phyloP scores from a whole-genome alignment of 2,329 filamentous ascomycete species.

The Myriosclerotinia curreyana region DNA sequence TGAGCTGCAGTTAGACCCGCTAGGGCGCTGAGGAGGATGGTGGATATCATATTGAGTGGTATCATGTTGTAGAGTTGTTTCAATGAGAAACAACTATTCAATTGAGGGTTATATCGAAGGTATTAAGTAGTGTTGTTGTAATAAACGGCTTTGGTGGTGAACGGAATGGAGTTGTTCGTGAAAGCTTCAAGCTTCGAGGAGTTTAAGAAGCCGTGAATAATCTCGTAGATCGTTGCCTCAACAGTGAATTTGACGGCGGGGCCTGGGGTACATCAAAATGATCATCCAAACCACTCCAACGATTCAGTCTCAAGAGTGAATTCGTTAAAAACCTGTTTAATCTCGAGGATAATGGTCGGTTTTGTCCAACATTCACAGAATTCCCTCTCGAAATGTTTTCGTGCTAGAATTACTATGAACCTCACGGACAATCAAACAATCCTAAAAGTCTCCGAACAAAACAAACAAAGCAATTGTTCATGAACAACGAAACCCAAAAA shows the following conservation, averaged over 20 bases:
- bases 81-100: not conserved
- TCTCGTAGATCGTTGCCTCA: not conserved
- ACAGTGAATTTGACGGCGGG: slow-evolving; percentile 12
- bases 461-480: not conserved
- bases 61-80: not conserved
- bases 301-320: not conserved
- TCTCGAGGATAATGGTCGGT: not conserved
- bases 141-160: not conserved
- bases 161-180: not conserved
- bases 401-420: not conserved
- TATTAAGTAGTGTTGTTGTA: not conserved
- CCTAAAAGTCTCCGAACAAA: not conserved
- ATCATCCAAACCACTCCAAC: not conserved
- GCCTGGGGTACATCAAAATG: not conserved
- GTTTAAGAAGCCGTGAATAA: not conserved
- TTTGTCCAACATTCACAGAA: not conserved
- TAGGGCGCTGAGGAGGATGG: not conserved
- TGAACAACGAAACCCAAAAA: not conserved
- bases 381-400: not conserved
- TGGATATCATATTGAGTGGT: slow-evolving; percentile 9
- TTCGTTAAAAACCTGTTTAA: not conserved
- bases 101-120: not conserved
- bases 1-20: slow-evolving; percentile 26
- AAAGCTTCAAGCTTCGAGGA: not conserved
- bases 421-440: not conserved